Percentiles rank a stretch among this genome's conserved stretches.
Conservation (phyloP, 2,329 filamentous ascomycete genomes). For the Aspergillus latus region DNA sequence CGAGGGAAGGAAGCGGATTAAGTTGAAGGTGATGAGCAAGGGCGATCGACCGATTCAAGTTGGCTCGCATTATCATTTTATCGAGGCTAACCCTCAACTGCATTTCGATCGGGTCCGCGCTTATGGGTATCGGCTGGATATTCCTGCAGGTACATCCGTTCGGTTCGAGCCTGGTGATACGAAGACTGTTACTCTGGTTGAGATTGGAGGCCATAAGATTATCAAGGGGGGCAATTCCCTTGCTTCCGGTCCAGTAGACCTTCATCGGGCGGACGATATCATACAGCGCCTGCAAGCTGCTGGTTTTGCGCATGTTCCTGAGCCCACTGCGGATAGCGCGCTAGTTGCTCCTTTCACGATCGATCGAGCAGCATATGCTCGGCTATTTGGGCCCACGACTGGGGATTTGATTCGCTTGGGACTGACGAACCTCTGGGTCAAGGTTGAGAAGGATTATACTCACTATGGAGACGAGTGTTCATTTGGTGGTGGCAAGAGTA, state of each 20-base stretch:
- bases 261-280: conserved; percentile 64
- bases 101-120: conserved; percentile 80
- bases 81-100: conserved; percentile 88
- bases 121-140: conserved; percentile 85
- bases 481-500: conserved; percentile 90
- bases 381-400: conserved; percentile 90
- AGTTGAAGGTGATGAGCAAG: conserved; percentile 74
- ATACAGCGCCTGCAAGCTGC: conserved; percentile 65
- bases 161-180: conserved; percentile 92
- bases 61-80: conserved; percentile 93
- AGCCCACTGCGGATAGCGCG: conserved; percentile 58
- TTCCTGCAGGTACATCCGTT: conserved; percentile 85
- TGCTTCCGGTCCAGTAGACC: conserved; percentile 70
- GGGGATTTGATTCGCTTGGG: conserved; percentile 83
- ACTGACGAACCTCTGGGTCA: conserved; percentile 83
- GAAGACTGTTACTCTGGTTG: conserved; percentile 84
- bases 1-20: conserved; percentile 69
- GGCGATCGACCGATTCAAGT: conserved; percentile 89
- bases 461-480: conserved; percentile 90
- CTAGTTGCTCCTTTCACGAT: conserved; percentile 66
- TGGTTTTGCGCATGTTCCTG: conserved; percentile 75
- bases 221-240: conserved; percentile 83
- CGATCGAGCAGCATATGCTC: conserved; percentile 73
- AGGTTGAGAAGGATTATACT: conserved; percentile 82
- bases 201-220: conserved; percentile 76